Evolutionary conservation across 345 rosid species (phyloP).

Genomic region (Lagerstroemia speciosa): DNA sequence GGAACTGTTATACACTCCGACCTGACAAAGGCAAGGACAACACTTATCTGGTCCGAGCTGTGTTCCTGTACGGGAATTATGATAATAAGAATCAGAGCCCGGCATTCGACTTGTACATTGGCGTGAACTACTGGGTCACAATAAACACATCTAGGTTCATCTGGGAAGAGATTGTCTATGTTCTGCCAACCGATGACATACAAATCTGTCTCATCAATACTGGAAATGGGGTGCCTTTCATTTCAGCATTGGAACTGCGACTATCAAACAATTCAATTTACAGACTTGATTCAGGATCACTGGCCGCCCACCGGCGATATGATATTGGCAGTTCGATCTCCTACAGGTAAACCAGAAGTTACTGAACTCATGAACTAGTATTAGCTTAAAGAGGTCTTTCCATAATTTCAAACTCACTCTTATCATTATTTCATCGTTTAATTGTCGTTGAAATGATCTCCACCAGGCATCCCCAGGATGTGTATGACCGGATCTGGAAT

Average conservation of each 20-base stretch:
- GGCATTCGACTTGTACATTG: constrained; percentile 17
- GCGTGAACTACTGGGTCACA: constrained; percentile 6
- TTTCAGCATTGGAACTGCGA: constrained; percentile 21
- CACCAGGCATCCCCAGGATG: constrained; percentile 16
- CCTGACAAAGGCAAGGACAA: constrained; percentile 11
- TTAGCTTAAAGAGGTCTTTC: too few relatives aligned
- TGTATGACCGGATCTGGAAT: constrained; percentile 16
- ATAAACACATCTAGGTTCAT: accelerated
- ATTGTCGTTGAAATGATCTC: background rate
- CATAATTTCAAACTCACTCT: background rate
- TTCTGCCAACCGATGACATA: background rate
- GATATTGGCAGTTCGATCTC: background rate
- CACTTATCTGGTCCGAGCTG: constrained; percentile 8
- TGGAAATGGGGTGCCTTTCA: constrained; percentile 17
- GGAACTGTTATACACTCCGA: constrained; percentile 17
- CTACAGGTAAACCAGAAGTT: background rate
- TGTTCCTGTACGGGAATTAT: constrained; percentile 17
- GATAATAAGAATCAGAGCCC: constrained; percentile 4
- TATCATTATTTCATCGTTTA: background rate
- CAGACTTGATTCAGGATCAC: background rate
- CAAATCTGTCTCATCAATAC: constrained; percentile 21
- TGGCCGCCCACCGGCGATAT: accelerated
- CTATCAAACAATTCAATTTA: constrained; percentile 3
- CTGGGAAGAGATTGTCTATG: background rate
- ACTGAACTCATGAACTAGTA: too few relatives aligned